A percentile compares a stretch with the other conserved stretches of the same genome.
Conservation (phyloP, 129 eudicot genomes). For the Flaveria linearis region DNA sequence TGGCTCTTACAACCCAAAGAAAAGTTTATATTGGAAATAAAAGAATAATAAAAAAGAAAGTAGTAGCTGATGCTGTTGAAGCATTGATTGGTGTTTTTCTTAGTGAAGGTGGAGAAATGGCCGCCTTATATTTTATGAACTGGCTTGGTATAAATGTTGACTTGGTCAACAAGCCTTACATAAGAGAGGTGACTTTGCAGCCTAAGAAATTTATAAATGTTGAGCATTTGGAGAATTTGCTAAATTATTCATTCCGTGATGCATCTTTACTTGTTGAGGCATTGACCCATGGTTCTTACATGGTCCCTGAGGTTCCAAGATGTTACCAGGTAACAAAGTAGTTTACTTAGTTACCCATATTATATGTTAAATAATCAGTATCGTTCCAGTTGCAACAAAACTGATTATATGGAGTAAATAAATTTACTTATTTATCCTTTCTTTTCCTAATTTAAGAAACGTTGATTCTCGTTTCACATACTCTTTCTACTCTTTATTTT, state of each 20-base stretch:
- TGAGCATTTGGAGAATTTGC: conserved; percentile 40
- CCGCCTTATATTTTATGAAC: conserved; percentile 68
- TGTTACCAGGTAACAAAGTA: conserved; percentile 70
- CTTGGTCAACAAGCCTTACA: conserved; percentile 43
- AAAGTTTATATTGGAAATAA: conserved; percentile 41
- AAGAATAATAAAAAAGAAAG: conserved; percentile 55
- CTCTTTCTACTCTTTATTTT: neutral
- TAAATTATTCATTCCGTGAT: conserved; percentile 59
- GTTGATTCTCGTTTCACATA: neutral
- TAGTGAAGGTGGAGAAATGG: conserved; percentile 67
- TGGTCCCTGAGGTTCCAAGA: conserved; percentile 70
- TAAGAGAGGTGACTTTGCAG: conserved; percentile 31
- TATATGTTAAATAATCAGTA: neutral
- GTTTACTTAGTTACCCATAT: neutral
- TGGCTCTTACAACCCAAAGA: conserved; percentile 33
- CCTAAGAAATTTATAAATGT: conserved; percentile 50
- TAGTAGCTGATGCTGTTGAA: conserved; percentile 80
- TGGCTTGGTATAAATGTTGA: conserved; percentile 82
- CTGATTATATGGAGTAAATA: neutral
- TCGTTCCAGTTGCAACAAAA: neutral
- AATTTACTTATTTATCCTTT: neutral
- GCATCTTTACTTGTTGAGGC: conserved; percentile 79
- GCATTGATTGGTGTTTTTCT: conserved; percentile 82
- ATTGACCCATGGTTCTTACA: conserved; percentile 82
- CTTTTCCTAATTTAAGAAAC: neutral